Evolutionary conservation across 441 rosid genomes (phyloP).

Genomic region (Melastoma candidum): DNA sequence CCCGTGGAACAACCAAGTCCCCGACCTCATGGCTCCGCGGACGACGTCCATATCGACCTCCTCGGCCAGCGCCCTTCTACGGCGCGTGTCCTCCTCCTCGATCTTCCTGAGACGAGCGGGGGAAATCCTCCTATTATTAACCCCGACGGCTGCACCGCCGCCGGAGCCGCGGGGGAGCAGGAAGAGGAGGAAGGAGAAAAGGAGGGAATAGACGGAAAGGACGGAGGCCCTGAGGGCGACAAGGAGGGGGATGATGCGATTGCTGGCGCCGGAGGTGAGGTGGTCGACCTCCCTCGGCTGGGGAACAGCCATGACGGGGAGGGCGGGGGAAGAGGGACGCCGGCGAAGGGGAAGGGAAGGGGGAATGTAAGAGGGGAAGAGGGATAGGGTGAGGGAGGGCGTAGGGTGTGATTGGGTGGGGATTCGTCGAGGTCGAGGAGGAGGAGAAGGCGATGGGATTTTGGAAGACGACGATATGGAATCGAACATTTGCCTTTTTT

Average conservation of each 20-base stretch:
- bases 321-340: constrained; percentile 16
- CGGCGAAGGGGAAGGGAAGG: background rate
- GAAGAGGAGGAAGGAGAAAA: constrained; percentile 42
- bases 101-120: constrained; percentile 33
- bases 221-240: constrained; percentile 36
- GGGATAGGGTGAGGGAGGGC: too few relatives aligned
- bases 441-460: too few relatives aligned
- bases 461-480: too few relatives aligned
- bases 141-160: constrained; percentile 16
- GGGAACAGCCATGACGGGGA: constrained; percentile 21
- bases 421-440: too few relatives aligned
- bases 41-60: constrained; percentile 37
- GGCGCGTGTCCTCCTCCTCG: constrained; percentile 84
- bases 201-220: constrained; percentile 35
- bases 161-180: constrained; percentile 45
- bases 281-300: constrained; percentile 56
- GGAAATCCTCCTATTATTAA: background rate
- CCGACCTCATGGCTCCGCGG: constrained; percentile 29
- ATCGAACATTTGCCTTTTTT: too few relatives aligned
- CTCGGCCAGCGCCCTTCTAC: constrained; percentile 77
- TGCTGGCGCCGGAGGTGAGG: constrained; percentile 89
- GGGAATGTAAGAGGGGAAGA: too few relatives aligned
- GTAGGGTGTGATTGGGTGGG: too few relatives aligned
- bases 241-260: constrained; percentile 76
- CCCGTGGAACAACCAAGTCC: constrained; percentile 52